Evolutionary conservation across 768 basidiomycete species (phyloP), one percentile per base, ranked within the genome.

Genomic region (Hygrophorus russula): DNA sequence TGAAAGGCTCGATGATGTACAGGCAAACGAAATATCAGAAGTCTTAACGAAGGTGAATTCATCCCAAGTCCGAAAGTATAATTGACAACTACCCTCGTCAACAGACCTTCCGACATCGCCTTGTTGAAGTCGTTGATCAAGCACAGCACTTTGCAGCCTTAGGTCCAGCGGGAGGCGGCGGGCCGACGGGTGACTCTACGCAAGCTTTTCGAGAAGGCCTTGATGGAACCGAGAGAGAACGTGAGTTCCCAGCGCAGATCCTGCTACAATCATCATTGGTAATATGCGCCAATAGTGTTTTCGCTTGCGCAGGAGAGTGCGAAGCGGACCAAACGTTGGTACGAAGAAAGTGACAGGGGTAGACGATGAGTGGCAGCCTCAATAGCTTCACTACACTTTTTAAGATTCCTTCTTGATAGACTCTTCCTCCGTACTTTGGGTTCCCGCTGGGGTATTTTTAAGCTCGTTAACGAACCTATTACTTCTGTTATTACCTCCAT

Each of bases 161-260:
- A 13, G 83, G 80, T 19, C 70, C 74, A 34, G 68, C 69, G n/a
- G 73, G 74, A 14, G 69, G 70, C 9, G 71, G 73, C 2, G 65
- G 73, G 3, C 58, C 68, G 9, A 64, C 67, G 5, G 75, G 71
- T 11, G 80, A 82, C 49, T 56, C 65, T 1, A 77, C 86, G 5
- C 81, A 84, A 49, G 65, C 74, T 10, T 97, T 97, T 55, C 69
- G 89, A 50, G 92, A 94, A 59, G 93, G 92, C 1, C 73, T 97
- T 47, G 92, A 97, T 44, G 78, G 75, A n/a, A 88, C 87, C 11
- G 92, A 97, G 58, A 74, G 93, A 49, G 90, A 94, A 68, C 52
- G 92, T 94, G 57, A 70, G 80, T 68, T n/a, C 14, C n/a, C 17
- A 39, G 40, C 7, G 5, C 19, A 27, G n/a, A 20, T 2, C n/a